These are phyloP conservation scores for Phanerodontia chrysosporium DNA, from an alignment of 768 basidiomycete species.

Conservation along the genomic window DNA sequence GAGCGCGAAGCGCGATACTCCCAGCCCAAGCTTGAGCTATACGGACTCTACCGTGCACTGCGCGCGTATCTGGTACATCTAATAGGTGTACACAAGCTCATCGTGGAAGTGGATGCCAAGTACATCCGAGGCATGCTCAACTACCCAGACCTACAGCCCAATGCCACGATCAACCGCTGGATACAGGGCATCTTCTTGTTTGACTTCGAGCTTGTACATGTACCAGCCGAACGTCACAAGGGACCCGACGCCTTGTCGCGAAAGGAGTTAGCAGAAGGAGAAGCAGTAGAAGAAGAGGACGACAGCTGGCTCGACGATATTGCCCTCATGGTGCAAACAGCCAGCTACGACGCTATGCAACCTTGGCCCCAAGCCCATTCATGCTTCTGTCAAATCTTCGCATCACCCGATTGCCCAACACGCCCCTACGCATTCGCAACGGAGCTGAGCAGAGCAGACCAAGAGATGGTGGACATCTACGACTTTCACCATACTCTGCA, in stretches of 20 bases:
- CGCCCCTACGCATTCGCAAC: no score
- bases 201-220: conserved; percentile 33
- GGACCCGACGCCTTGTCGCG: conserved; percentile 38
- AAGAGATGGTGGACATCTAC: conserved; percentile 16
- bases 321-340: background rate
- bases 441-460: conserved; percentile 7
- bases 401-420: no score
- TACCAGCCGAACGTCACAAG: conserved; percentile 29
- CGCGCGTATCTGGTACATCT: conserved; percentile 20
- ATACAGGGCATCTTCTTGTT: conserved; percentile 35
- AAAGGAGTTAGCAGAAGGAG: conserved; percentile 13
- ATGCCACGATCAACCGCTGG: conserved; percentile 38
- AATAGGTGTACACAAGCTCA: conserved; percentile 26
- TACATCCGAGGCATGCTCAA: conserved; percentile 43
- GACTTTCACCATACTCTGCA: conserved; percentile 9
- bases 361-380: no score
- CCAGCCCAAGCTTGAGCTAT: conserved; percentile 27
- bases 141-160: conserved; percentile 32
- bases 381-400: no score
- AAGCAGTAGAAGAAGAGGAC: conserved; percentile 12
- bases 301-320: conserved; percentile 2
- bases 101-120: conserved; percentile 35
- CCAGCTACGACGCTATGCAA: background rate
- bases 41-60: conserved; percentile 22
- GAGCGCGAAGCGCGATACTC: conserved; percentile 20